A percentile compares a stretch with the other conserved stretches of the same genome.
Evolutionary conservation across 176 grass and related monocot species (phyloP).

Genomic region (Aegilops umbellulata): DNA sequence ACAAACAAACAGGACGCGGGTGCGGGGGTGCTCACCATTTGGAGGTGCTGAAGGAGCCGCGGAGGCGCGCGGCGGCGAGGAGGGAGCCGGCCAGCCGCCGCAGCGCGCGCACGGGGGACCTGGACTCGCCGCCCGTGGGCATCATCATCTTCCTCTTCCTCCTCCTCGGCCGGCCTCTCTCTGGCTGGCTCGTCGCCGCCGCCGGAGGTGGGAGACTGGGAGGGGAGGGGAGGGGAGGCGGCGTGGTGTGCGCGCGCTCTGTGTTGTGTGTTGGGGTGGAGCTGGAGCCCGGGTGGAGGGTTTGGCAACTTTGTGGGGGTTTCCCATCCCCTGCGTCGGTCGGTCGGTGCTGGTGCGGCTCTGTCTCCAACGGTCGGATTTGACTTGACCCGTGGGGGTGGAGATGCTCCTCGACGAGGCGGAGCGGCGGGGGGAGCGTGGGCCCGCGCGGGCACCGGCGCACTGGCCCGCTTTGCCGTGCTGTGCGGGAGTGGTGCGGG

Average conservation of each 20-base stretch:
- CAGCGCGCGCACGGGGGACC: slow-evolving; percentile 38
- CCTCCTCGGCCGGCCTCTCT: too few relatives aligned
- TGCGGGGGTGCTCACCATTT: slow-evolving; percentile 44
- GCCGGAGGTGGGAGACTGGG: neutral
- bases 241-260: neutral
- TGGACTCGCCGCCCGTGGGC: slow-evolving; percentile 31
- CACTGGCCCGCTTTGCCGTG: neutral
- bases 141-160: slow-evolving; percentile 27
- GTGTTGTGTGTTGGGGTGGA: neutral
- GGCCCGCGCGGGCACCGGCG: neutral
- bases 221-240: neutral
- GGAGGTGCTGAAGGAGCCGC: slow-evolving; percentile 68
- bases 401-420: slow-evolving; percentile 43
- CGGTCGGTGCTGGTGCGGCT: neutral
- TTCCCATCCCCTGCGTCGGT: neutral
- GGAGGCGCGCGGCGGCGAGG: slow-evolving; percentile 49
- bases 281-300: neutral
- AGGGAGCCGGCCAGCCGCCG: slow-evolving; percentile 32
- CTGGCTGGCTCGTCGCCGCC: neutral
- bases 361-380: slow-evolving; percentile 50
- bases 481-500: neutral
- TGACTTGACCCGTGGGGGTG: neutral
- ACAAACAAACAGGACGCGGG: neutral
- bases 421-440: neutral
- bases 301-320: slow-evolving; percentile 1